Base-by-base conservation (phyloP, 2,329 filamentous ascomycete species). In the Raffaelea arxii region DNA sequence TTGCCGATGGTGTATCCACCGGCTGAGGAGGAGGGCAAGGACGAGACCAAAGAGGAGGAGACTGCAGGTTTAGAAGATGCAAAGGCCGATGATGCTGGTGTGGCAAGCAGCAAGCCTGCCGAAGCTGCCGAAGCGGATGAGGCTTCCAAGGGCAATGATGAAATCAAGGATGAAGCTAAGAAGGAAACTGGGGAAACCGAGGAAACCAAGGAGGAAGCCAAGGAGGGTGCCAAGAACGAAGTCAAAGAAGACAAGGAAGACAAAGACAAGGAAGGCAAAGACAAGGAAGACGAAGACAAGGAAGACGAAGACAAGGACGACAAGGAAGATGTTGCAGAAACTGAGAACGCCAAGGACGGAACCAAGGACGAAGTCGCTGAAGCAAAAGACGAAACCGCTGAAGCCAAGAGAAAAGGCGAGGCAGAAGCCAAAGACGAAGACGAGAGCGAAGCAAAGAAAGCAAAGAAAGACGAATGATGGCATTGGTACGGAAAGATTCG, bases 1-100 rank as follows among this genome's bases (percentile, higher is more conserved):
- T 64, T 95, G 11, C 86, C 90, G 89, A 9, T 36, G 32, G 32
- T 36, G 32, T 36, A n/a, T 18, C 32, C 32, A n/a, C 32, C 32
- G 16, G 32, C 32, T 18, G 32, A 6, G 14, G 32, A 36, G 32
- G 32, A 30, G 27, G 16, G 14, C 6, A 18, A 36, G 16, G 32
- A 36, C 16, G 32, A 12, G 16, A 18, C 32, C 7, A 18, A 16
- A 18, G 14, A 12, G 16, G 32, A 6, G 14, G 32, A 36, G 32
- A 36, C 7, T n/a, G n/a, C n/a, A n/a, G n/a, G n/a, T n/a, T n/a
- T n/a, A n/a, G n/a, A n/a, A n/a, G n/a, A n/a, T n/a, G n/a, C n/a
- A n/a, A n/a, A n/a, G 14, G 16, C 32, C 14, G 32, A 36, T 6
- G 32, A 36, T 12, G 7, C 32, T 18, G 5, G 19, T 12, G 32